Percentiles rank a stretch among this genome's conserved stretches.
These are phyloP conservation scores for Botrytis pseudocinerea DNA, from an alignment of 2,329 filamentous ascomycete genomes.

Conservation along the genomic window DNA sequence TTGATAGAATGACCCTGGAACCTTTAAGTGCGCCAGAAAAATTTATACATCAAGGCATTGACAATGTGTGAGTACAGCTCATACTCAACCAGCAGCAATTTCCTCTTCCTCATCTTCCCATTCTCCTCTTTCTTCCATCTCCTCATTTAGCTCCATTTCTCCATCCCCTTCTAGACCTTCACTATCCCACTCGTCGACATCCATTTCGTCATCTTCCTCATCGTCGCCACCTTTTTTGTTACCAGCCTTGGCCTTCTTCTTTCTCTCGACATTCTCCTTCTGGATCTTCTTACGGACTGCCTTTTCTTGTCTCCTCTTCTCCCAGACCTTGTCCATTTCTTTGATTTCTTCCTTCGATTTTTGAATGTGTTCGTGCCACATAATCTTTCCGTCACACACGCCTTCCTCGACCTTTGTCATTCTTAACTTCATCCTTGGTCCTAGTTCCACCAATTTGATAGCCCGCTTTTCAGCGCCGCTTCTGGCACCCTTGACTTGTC, in stretches of 20 bases:
- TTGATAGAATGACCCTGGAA: conserved; percentile 1
- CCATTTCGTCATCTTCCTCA: conserved; percentile 52
- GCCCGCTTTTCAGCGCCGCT: conserved; percentile 67
- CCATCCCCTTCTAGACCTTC: conserved; percentile 42
- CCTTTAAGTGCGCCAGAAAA: conserved; percentile 5
- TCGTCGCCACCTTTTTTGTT: conserved; percentile 51
- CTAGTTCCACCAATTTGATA: conserved; percentile 89
- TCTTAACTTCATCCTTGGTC: conserved; percentile 83
- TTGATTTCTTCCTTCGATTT: conserved; percentile 79
- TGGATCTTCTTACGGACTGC: conserved; percentile 79
- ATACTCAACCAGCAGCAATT: conserved; percentile 37
- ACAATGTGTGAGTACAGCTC: background rate
- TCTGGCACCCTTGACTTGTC: conserved; percentile 45
- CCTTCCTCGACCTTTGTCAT: conserved; percentile 97
- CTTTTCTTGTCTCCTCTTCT: conserved; percentile 75
- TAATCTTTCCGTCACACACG: conserved; percentile 81
- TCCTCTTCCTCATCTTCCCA: conserved; percentile 42
- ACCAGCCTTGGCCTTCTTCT: conserved; percentile 60
- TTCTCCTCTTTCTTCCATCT: conserved; percentile 39
- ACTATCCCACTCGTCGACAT: conserved; percentile 46
- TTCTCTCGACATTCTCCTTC: conserved; percentile 86
- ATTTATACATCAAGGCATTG: conserved; percentile 9
- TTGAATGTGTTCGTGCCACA: conserved; percentile 96
- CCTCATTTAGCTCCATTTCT: conserved; percentile 41
- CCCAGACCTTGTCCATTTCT: conserved; percentile 81